Conservation (phyloP, 148 eudicot genomes). For the Polygonum aviculare region DNA sequence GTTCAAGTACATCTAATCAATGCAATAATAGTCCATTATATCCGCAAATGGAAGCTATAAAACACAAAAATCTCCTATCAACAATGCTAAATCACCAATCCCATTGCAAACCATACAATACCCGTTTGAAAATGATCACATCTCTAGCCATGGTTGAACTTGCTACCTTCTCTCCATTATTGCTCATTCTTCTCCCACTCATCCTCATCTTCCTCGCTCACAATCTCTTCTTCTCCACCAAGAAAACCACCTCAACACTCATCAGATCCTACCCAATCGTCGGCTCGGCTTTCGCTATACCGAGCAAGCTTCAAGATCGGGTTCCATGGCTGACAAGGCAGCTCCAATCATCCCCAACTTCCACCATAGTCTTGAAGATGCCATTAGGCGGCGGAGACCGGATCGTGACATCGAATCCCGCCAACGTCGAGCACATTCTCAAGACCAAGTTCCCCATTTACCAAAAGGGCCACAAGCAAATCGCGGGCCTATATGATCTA, state of each 20-base stretch:
- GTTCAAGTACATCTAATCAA: too few species aligned
- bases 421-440: slow-evolving; percentile 25
- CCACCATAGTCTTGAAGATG: slow-evolving; percentile 12
- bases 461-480: slow-evolving; percentile 20
- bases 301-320: not conserved
- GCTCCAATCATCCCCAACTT: slow-evolving; percentile 12
- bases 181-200: slow-evolving; percentile 4
- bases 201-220: not conserved
- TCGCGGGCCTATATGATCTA: slow-evolving; percentile 18
- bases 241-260: not conserved
- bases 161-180: not conserved
- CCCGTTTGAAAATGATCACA: not conserved
- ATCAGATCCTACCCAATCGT: slow-evolving; percentile 19
- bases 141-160: not conserved
- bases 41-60: too few species aligned
- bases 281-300: slow-evolving; percentile 11
- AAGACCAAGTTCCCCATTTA: slow-evolving; percentile 24
- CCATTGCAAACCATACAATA: not conserved
- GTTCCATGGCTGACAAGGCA: slow-evolving; percentile 16
- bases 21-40: too few species aligned
- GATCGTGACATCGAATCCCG: slow-evolving; percentile 21
- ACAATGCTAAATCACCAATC: not conserved
- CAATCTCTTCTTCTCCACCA: not conserved
- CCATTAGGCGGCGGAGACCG: slow-evolving; percentile 17
- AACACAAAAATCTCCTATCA: too few species aligned